phyloP scores from a whole-genome alignment of 345 rosid genomes.

The Melastoma malabathricum region DNA sequence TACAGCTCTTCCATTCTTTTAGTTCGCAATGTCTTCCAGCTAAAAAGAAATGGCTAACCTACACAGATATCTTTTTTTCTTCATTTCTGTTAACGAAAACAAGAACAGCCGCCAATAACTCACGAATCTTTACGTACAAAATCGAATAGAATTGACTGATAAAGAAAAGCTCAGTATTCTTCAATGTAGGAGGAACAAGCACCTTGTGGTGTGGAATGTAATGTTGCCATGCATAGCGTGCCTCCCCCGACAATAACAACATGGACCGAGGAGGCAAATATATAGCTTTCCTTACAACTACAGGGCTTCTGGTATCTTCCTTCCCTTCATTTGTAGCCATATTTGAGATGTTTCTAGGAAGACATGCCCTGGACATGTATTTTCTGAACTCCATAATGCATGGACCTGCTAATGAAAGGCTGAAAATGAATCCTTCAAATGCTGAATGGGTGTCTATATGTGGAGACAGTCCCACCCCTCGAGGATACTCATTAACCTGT shows the following conservation, averaged over 20 bases:
- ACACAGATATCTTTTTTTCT: no score
- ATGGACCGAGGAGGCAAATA: slow-evolving; percentile 90
- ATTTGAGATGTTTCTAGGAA: slow-evolving; percentile 19
- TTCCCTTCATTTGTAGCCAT: slow-evolving; percentile 12
- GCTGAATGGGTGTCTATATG: slow-evolving; percentile 98
- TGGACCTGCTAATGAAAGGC: slow-evolving; percentile 95
- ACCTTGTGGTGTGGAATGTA: slow-evolving; percentile 98
- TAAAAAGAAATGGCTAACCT: no score
- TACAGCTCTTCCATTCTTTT: no score
- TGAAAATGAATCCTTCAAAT: slow-evolving; percentile 75
- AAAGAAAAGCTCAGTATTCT: not conserved
- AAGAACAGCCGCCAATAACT: no score
- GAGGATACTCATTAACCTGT: slow-evolving; percentile 89
- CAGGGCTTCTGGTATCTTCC: slow-evolving; percentile 21
- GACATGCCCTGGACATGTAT: slow-evolving; percentile 39
- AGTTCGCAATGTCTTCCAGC: no score
- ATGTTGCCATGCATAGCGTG: slow-evolving; percentile 96
- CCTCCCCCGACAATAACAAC: slow-evolving; percentile 79
- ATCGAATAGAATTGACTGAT: not conserved
- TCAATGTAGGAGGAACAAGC: slow-evolving; percentile 1
- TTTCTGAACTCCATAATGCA: slow-evolving; percentile 94
- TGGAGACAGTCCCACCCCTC: slow-evolving; percentile 93
- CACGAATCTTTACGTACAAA: not conserved
- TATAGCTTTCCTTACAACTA: slow-evolving; percentile 42
- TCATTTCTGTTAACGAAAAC: no score